Percentiles rank a stretch among this genome's conserved stretches.
Evolutionary conservation across 164 flowering plant genomes (phyloP).

Genomic region (Santalum album): DNA sequence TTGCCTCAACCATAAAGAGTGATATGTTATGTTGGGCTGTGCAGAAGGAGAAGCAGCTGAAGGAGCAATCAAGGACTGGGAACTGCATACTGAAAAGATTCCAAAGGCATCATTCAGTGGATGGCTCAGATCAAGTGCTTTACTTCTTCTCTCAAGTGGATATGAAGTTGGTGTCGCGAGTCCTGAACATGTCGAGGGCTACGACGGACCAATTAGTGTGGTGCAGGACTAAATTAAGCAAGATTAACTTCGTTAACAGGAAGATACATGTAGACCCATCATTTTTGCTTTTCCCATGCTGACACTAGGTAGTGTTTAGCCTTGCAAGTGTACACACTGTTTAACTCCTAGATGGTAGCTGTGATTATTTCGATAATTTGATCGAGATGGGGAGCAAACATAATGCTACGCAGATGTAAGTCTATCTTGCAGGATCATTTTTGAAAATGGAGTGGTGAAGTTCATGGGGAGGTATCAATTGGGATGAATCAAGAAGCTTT

Average conservation of each 20-base stretch:
- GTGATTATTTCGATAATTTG: no score
- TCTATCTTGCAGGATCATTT: no score
- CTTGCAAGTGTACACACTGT: no score
- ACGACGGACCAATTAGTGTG: conserved; percentile 1
- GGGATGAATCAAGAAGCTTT: no score
- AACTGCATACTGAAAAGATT: not conserved
- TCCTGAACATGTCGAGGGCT: not conserved
- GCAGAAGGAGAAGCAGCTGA: conserved; percentile 5
- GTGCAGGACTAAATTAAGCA: not conserved
- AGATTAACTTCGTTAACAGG: not conserved
- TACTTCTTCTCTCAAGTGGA: conserved; percentile 3
- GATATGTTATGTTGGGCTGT: not conserved
- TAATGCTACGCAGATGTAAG: no score
- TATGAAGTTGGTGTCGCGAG: conserved; percentile 1
- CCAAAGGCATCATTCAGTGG: not conserved
- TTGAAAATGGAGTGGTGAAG: no score
- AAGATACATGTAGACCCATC: conserved; percentile 6
- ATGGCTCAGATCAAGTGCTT: not conserved
- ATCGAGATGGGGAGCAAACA: no score
- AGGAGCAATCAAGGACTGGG: not conserved
- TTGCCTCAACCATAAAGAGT: not conserved
- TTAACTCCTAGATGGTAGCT: no score
- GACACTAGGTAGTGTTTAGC: not conserved
- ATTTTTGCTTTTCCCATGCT: conserved; percentile 2
- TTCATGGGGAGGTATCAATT: no score